phyloP scores from a whole-genome alignment of 768 basidiomycete species.

The Phylloporus arenicola region DNA sequence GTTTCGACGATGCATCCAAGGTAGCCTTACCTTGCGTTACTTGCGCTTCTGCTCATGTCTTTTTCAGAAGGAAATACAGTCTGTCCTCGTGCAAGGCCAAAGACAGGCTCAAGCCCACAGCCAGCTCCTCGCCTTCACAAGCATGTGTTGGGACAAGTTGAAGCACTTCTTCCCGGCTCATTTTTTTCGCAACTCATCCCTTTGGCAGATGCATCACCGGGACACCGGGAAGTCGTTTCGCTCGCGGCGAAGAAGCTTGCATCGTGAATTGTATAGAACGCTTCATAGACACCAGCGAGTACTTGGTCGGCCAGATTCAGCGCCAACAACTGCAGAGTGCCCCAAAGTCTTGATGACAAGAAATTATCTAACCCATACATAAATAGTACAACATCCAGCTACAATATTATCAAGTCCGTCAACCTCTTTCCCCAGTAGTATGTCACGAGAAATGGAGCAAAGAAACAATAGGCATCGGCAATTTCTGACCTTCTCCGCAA shows the following conservation, averaged over 20 bases:
- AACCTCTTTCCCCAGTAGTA: conserved; percentile 47
- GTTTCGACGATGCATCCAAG: conserved; percentile 74
- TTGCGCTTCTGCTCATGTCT: conserved; percentile 3
- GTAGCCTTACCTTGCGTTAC: conserved; percentile 31
- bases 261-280: conserved; percentile 87
- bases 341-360: conserved; percentile 12
- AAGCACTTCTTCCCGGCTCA: conserved; percentile 22
- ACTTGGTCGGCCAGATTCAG: conserved; percentile 66
- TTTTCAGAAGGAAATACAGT: conserved; percentile 71
- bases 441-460: conserved; percentile 50
- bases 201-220: conserved; percentile 69
- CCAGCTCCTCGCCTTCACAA: conserved; percentile 71
- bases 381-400: conserved; percentile 10
- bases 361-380: neutral
- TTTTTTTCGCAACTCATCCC: conserved; percentile 5
- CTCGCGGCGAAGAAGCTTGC: conserved; percentile 74
- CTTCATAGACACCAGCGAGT: conserved; percentile 83
- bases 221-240: conserved; percentile 72
- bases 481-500: conserved; percentile 52
- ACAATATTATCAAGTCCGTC: conserved; percentile 18
- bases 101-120: conserved; percentile 78
- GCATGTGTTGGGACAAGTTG: conserved; percentile 91
- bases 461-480: conserved; percentile 65
- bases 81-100: conserved; percentile 73
- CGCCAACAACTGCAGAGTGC: conserved; percentile 43